Base-by-base conservation (phyloP, 106 monocot species). In the Dendrobium nobile region DNA sequence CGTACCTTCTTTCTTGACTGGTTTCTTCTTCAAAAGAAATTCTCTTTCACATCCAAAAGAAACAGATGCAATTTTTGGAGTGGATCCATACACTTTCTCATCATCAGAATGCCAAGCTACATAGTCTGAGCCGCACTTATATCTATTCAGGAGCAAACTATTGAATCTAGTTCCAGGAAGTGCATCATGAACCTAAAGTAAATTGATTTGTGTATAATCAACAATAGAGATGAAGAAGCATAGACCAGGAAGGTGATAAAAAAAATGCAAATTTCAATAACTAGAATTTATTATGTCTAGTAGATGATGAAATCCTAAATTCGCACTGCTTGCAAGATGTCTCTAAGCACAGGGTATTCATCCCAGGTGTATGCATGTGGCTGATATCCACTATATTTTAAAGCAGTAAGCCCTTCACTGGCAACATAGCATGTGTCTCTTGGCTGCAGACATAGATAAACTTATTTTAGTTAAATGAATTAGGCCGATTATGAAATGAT, bases 31-130 rank as follows among this genome's bases (percentile, higher is more conserved):
- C 72, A 99, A 80, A 41, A 93, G 76, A 56, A 99, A 99, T 27
- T 95, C 91, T 7, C 99, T 76, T 75, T 99, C 99, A 31, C 99
- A 99, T 47, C 99, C 99, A 84, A 99, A 85, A 7, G 99, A 93
- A 31, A 99, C 76, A 1, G 99, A 99, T 73, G 99, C 99, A 80
- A 99, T 99, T 79, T 95, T 88, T 37, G 99, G 99, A 76, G 91
- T 86, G n/a, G 84, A 87, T 41, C 99, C 99, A 84, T 99, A 99
- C 22, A 95, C 77, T 61, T 92, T 91, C 81, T 99, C 99, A 84
- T 99, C 95, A 77, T 99, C 99, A 72, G 99, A 85, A 83, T 99
- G 99, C 99, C 99, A 99, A 43, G 88, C 80, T 8, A 99, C 95
- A 79, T 93, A 95, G 56, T 99, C 95, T 77, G 91, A 85, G 10